Base-by-base conservation (phyloP, 805 yeast genomes). In the Wickerhamiella azymoides region DNA sequence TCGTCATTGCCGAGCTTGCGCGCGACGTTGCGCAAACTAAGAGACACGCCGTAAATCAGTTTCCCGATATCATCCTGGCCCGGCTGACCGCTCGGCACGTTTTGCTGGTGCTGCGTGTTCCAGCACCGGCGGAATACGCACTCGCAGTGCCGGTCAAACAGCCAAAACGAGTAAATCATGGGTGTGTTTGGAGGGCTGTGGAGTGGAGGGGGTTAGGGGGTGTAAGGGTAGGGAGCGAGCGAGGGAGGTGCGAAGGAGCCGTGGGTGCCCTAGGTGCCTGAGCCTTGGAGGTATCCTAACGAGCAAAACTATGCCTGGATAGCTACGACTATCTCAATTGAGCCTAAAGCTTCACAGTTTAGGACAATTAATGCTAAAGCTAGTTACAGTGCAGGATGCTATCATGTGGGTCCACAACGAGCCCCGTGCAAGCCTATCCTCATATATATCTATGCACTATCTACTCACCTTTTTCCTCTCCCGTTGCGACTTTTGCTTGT, bases 101-200 rank as follows among this genome's bases (percentile, higher is more conserved):
- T 2, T 72, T 73, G 35, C 61, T 52, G 45, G 39, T 44, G 28
- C 28, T 30, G 13, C 39, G 43, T 14, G 40, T 60, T 57, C 79
- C 80, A 88, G 59, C 84, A 93, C 45, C 93, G 68, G 51, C 75
- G 74, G 63, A 76, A 89, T 16, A 89, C 77, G 62, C 97, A 88
- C 51, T 81, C 79, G 54, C 96, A 84, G 64, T 89, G 96, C 59
- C 92, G 73, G 61, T 89, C 96, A 59, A 81, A 89, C 46, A 89
- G 75, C 83, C 86, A 84, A 58, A 88, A 81, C 10, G 95, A 83
- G 65, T 80, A 79, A 39, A 86, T 77, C 35, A 55, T 57, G 25
- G 19, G 9, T 9, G 37, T 10, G 33, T 5, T 14, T 10, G 16
- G 37, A 11, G 13, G 3, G 24, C 24, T n/a, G n/a, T n/a, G n/a